Evolutionary conservation across 2,329 filamentous ascomycete species (phyloP), one percentile per base, ranked within the genome.

Genomic region (Sclerotinia borealis): DNA sequence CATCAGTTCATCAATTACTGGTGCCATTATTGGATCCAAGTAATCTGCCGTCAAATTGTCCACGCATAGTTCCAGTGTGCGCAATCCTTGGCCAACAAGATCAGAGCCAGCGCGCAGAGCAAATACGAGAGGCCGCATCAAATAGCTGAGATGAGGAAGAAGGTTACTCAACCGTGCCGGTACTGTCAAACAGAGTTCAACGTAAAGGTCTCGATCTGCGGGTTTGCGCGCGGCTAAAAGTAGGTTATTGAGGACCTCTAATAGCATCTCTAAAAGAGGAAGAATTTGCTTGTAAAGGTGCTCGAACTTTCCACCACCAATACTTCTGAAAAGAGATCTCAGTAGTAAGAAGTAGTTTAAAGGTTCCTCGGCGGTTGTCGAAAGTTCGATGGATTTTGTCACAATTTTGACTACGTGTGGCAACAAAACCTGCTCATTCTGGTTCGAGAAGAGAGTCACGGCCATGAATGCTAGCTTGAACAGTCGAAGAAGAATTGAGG

Each of bases 401-500:
- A 99, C 92, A 68, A 99, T 96, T 74, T 96, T 96, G 61, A 96
- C 93, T 58, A 99, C 93, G 75, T 99, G 95, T 0, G 96, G 96
- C 60, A 98, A 81, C 17, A 99, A 81, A 2, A 99, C 92, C 74
- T 95, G 90, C 77, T 99, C 95, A 71, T 99, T 99, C 73, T 97
- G 93, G 10, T 85, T 83, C 0, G 92, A 92, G 75, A 99, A 99
- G 1, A 99, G 81, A 0, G 95, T 99, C 45, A 99, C 95, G 0
- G 96, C 96, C 95, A 99, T 99, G 76, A 99, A 99, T 0, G 93
- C 96, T 58, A 99, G 79, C 77, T 99, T 99, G 79, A 98, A 99
- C 59, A 99, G 85, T 62, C 96, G 85, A 58, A 99, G 79, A 39
- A 99, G 79, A 54, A 99, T 96, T 7, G 92, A 93, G 0, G 95